These are phyloP conservation scores for Stachybotrys chlorohalonatus DNA, from an alignment of 2,329 filamentous ascomycete species.

Conservation along the genomic window DNA sequence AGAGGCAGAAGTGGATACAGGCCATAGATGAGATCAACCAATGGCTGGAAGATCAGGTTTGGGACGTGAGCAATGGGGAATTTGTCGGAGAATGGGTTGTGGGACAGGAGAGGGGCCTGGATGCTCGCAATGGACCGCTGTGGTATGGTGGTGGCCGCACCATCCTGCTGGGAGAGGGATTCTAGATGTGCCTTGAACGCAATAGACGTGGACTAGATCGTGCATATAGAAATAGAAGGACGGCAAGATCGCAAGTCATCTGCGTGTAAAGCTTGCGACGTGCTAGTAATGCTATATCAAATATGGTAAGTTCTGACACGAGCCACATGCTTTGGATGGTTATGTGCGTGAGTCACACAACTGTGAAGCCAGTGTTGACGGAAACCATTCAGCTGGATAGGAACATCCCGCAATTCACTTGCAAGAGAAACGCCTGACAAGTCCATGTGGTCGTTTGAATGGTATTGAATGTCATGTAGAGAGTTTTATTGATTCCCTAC, in stretches of 20 bases:
- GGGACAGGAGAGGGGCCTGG: constrained; percentile 76
- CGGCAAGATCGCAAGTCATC: too few species aligned
- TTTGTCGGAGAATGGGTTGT: constrained; percentile 69
- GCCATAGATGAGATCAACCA: constrained; percentile 68
- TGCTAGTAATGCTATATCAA: too few species aligned
- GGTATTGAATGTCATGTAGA: constrained; percentile 1
- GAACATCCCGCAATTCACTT: too few species aligned
- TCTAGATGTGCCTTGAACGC: constrained; percentile 24
- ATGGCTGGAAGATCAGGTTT: constrained; percentile 63
- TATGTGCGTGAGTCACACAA: too few species aligned
- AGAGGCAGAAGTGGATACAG: constrained; percentile 55
- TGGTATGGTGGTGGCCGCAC: constrained; percentile 85
- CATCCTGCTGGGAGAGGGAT: constrained; percentile 53
- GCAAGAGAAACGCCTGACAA: too few species aligned
- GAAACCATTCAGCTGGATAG: too few species aligned
- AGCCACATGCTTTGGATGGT: too few species aligned
- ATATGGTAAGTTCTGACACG: too few species aligned
- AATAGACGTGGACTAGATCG: neutral
- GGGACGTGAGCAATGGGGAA: constrained; percentile 42
- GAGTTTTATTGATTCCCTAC: constrained; percentile 34
- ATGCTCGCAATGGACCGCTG: constrained; percentile 62
- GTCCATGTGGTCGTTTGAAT: neutral
- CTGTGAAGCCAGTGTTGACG: too few species aligned
- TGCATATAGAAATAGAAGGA: too few species aligned
- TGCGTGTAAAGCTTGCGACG: too few species aligned